A percentile compares a stretch with the other conserved stretches of the same genome.
These are phyloP conservation scores for Agaricales sp. DNA, from an alignment of 1,284 basidiomycete species.

Conservation along the genomic window DNA sequence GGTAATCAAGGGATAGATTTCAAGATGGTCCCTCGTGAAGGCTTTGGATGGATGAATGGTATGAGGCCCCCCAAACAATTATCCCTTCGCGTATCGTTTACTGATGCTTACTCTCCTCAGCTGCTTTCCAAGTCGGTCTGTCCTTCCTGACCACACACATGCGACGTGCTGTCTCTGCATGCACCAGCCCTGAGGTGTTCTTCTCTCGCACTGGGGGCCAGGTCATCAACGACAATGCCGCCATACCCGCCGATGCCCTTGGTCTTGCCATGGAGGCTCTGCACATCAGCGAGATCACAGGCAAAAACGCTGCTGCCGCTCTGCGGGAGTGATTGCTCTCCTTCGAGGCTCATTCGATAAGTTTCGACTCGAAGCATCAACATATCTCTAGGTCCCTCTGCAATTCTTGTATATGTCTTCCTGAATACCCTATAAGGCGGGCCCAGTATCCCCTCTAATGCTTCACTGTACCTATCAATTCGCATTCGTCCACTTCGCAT, in stretches of 20 bases:
- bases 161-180: constrained; percentile 89
- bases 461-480: background rate
- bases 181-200: constrained; percentile 87
- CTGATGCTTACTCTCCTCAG: constrained; percentile 26
- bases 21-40: constrained; percentile 91
- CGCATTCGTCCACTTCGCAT: background rate
- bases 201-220: constrained; percentile 35
- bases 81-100: constrained; percentile 2
- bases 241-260: constrained; percentile 43
- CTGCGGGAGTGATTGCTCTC: no score
- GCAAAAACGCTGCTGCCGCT: background rate
- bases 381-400: background rate
- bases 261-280: constrained; percentile 63
- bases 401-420: background rate
- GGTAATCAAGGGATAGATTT: constrained; percentile 98
- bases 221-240: constrained; percentile 27
- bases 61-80: constrained; percentile 15
- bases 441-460: background rate
- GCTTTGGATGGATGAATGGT: constrained; percentile 97
- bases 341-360: background rate
- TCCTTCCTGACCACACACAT: constrained; percentile 92
- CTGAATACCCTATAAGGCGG: background rate
- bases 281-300: constrained; percentile 14
- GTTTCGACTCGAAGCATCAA: background rate
- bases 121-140: constrained; percentile 89